These are phyloP conservation scores for Musa troglodytarum DNA, from an alignment of 176 grass and related monocot genomes.

Conservation along the genomic window DNA sequence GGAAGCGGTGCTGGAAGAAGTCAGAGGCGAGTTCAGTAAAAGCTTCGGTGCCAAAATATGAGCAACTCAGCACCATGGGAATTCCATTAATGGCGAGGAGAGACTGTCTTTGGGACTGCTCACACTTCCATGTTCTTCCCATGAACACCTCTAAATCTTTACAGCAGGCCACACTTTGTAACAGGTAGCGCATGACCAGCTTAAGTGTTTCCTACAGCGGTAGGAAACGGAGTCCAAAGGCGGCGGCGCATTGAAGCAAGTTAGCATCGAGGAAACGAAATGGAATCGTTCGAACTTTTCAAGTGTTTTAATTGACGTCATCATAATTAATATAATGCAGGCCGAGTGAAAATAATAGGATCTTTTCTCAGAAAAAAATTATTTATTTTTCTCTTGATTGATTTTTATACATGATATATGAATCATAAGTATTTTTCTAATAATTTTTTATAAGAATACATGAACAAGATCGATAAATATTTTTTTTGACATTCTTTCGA, in stretches of 20 bases:
- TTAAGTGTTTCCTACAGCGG: constrained; percentile 29
- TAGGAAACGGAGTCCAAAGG: constrained; percentile 8
- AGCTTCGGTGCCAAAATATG: constrained; percentile 3
- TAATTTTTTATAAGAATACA: no score
- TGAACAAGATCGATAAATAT: no score
- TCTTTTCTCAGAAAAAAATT: no score
- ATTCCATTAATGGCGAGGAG: background rate
- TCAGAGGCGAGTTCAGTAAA: constrained; percentile 55
- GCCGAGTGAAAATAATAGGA: no score
- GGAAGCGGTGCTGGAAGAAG: constrained; percentile 32
- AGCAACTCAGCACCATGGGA: background rate
- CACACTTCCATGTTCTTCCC: constrained; percentile 12
- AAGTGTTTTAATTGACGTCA: no score
- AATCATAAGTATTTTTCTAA: no score
- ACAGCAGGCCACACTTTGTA: constrained; percentile 2
- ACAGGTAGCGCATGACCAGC: constrained; percentile 46
- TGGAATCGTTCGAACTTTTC: no score
- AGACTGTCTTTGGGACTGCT: constrained; percentile 11
- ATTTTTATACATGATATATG: no score
- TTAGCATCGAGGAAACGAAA: no score
- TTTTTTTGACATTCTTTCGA: no score
- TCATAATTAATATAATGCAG: no score
- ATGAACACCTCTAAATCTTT: constrained; percentile 4
- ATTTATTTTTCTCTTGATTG: no score
- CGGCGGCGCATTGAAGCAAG: background rate